Evolutionary conservation across 1,284 basidiomycete species (phyloP), one percentile per base, ranked within the genome.

Genomic region (Sporisorium exsertum): DNA sequence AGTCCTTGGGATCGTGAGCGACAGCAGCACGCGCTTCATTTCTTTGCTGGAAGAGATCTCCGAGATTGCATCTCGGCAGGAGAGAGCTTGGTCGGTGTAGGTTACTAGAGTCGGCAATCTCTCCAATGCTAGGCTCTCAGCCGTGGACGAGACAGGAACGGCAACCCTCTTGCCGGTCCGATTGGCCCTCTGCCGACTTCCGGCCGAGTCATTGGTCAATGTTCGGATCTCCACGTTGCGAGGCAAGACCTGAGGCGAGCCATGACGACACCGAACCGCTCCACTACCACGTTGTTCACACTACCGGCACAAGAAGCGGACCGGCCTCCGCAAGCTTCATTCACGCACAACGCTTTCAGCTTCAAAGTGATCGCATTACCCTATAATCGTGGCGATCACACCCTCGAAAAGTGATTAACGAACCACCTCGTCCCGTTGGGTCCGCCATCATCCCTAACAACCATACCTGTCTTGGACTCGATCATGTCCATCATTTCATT

Each of bases 371-470:
- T 29, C 29, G 9, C 18, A 18, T 9, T 6, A 6, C 26, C 22
- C 24, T 12, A 46, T 15, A 15, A 47, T 12, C 24, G 56, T 5
- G 29, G 22, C 12, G 22, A n/a, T 43, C 49, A 61, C 5, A 49
- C 59, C 26, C 53, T 64, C 20, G 61, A 67, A 60, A 77, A 73
- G 61, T 71, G 67, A 35, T 81, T 81, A 35, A 79, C 67, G 56
- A 77, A 81, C 80, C 80, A 81, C n/a, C 78, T 58, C 5, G 71
- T 75, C 10, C 69, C 77, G 26, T 65, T 77, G 18, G 66, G 56
- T 8, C 74, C 80, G 9, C 77, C 77, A 15, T 82, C 81, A 56
- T 84, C 83, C n/a, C 82, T 67, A 37, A 82, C 81, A 15, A 84
- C 59, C 47, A 67, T 54, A 0, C 72, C 78, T 1, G 67, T 65